Conservation (phyloP, 768 basidiomycete genomes). For the Mycena vulgaris region DNA sequence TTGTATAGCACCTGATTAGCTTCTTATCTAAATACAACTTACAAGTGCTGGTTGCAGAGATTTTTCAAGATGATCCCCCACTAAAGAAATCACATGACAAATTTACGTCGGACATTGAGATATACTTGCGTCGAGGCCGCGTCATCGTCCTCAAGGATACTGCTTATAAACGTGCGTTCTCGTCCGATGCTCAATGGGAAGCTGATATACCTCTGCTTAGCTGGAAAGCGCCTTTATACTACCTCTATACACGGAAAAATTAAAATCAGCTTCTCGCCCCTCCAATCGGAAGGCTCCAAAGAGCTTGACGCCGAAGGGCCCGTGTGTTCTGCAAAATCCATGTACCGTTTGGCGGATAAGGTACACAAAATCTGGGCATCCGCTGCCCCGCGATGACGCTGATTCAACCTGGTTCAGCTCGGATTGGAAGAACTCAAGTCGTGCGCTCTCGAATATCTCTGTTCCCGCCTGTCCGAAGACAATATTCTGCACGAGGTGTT, state of each 20-base stretch:
- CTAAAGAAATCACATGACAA: too few species aligned
- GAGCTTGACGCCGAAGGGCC: slow-evolving; percentile 19
- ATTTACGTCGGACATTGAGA: background rate
- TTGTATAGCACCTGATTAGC: too few species aligned
- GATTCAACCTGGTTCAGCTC: background rate
- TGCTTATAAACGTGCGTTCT: slow-evolving; percentile 42
- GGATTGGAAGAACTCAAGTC: background rate
- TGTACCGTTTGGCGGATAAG: slow-evolving; percentile 59
- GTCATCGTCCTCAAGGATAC: slow-evolving; percentile 39
- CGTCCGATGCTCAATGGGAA: background rate
- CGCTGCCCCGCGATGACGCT: background rate
- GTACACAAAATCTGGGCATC: slow-evolving; percentile 33
- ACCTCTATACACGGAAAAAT: slow-evolving; percentile 56
- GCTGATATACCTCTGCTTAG: slow-evolving; percentile 36
- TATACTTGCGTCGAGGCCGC: slow-evolving; percentile 22
- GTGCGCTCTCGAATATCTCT: slow-evolving; percentile 38
- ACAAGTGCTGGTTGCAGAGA: too few species aligned
- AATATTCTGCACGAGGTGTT: too few species aligned
- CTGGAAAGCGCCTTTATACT: slow-evolving; percentile 56
- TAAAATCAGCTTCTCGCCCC: slow-evolving; percentile 48
- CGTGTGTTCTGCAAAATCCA: slow-evolving; percentile 59
- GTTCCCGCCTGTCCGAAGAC: slow-evolving; percentile 25
- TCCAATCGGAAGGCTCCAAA: slow-evolving; percentile 36
- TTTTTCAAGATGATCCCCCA: too few species aligned
- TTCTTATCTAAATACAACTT: too few species aligned